phyloP scores from a whole-genome alignment of 352 stramenopile species.

The Plasmopara viticola region DNA sequence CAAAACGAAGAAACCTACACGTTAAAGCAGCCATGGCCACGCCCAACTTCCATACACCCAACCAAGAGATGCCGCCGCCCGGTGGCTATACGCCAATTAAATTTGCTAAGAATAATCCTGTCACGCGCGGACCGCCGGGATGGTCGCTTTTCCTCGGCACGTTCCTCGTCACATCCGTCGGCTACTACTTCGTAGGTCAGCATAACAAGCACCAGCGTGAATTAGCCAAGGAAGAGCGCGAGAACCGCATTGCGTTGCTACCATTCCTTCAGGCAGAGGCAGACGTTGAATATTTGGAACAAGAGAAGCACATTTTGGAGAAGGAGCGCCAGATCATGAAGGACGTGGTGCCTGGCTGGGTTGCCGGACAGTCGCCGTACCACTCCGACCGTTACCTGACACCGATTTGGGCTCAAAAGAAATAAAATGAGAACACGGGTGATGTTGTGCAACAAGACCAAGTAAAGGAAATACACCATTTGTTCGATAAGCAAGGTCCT shows the following conservation, averaged over 20 bases:
- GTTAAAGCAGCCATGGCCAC: conserved; percentile 52
- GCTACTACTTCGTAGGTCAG: conserved; percentile 74
- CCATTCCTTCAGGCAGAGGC: conserved; percentile 94
- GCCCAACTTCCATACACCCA: conserved; percentile 64
- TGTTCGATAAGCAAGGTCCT: not conserved
- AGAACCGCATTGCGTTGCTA: conserved; percentile 89
- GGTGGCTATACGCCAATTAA: conserved; percentile 71
- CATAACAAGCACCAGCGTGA: conserved; percentile 68
- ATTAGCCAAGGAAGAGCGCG: conserved; percentile 79
- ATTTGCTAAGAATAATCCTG: conserved; percentile 57
- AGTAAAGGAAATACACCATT: conserved; percentile 18
- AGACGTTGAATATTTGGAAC: conserved; percentile 86
- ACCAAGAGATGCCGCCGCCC: conserved; percentile 79
- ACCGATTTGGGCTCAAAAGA: conserved; percentile 75
- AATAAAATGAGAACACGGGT: conserved; percentile 27
- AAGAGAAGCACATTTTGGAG: conserved; percentile 84
- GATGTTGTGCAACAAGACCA: conserved; percentile 22
- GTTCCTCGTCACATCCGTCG: conserved; percentile 65
- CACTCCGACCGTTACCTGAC: conserved; percentile 80
- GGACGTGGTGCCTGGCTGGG: conserved; percentile 86
- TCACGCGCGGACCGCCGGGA: conserved; percentile 61
- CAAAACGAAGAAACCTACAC: too few relatives aligned
- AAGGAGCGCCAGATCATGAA: conserved; percentile 95
- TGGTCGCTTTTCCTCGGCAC: conserved; percentile 73
- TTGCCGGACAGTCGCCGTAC: conserved; percentile 84